Evolutionary conservation across 352 stramenopile species (phyloP), one percentile per base, ranked within the genome.

Genomic region (Hyaloperonospora brassicae): DNA sequence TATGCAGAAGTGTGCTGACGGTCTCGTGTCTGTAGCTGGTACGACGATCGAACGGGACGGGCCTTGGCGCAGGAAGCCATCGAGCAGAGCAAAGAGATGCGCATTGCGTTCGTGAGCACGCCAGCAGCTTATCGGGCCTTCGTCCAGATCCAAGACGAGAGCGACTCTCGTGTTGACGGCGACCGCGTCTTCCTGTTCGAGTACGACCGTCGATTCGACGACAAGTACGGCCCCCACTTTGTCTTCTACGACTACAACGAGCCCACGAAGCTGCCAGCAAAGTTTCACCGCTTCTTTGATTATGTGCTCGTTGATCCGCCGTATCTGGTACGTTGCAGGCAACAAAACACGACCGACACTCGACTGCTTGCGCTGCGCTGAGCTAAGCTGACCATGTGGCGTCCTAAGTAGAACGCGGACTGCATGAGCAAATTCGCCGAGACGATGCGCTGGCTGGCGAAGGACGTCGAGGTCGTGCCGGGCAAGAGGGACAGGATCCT

Each of bases 171-270:
- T 14, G 47, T 72, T 14, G 50, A 70, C 22, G 55, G 60, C 13
- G 58, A 68, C 30, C 70, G 79, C 42, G 72, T 82, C 12, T 79
- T 65, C 39, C 57, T 82, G 48, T 79, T 82, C 45, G 72, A 82
- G 60, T 82, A 66, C 64, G 69, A 82, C 56, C 68, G 64, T 12
- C 69, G 72, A 30, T 82, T 82, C 31, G 59, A 73, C 38, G 67
- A 79, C 8, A 82, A 79, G 45, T 82, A 82, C 47, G 59, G 56
- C 45, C 55, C 51, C 1, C 69, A 82, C 46, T 82, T 77, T 65
- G 70, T 73, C 1, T 82, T 82, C 52, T 82, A 82, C 47, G 69
- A 82, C 59, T 82, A 79, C 59, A 82, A 82, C 48, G 61, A 70
- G 42, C 69, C 72, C 8, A 72, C 71, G 23, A 68, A 75, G 4